These are phyloP conservation scores for Blastomyces percursus DNA, from an alignment of 2,329 filamentous ascomycete genomes.

Conservation along the genomic window DNA sequence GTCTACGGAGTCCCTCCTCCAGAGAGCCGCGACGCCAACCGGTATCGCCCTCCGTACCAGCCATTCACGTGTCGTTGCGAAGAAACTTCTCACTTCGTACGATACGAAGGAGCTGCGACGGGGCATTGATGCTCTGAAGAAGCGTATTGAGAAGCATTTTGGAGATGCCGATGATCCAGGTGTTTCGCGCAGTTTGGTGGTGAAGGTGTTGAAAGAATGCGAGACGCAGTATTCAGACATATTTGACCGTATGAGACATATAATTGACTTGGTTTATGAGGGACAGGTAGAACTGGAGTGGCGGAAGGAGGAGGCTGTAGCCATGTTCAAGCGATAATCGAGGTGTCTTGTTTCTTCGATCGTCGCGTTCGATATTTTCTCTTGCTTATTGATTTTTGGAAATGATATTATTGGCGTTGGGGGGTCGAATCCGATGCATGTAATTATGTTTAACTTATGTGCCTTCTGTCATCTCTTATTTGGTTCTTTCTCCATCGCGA, in stretches of 20 bases:
- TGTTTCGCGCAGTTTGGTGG: conserved; percentile 49
- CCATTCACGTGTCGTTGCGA: conserved; percentile 71
- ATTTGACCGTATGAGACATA: conserved; percentile 39
- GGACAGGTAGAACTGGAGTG: conserved; percentile 38
- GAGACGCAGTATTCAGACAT: conserved; percentile 46
- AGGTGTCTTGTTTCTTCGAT: not conserved
- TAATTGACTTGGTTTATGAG: conserved; percentile 38
- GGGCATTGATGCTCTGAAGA: conserved; percentile 79
- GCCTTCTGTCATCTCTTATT: not conserved
- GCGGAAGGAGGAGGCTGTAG: conserved; percentile 35
- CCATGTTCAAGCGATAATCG: conserved; percentile 33
- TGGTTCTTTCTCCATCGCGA: not conserved
- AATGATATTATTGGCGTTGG: not conserved
- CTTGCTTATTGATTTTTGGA: not conserved
- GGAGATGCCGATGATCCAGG: conserved; percentile 70
- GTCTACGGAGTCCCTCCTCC: conserved; percentile 64
- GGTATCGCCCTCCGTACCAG: conserved; percentile 67
- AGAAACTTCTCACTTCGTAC: conserved; percentile 70
- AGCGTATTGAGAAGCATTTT: conserved; percentile 95
- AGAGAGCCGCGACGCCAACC: conserved; percentile 44
- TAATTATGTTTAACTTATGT: not conserved
- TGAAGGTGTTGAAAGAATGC: conserved; percentile 50
- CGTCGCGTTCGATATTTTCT: not conserved
- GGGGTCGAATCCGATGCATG: not conserved
- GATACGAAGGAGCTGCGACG: conserved; percentile 78